A percentile compares a stretch with the other conserved stretches of the same genome.
Evolutionary conservation across 805 yeast species (phyloP).

Genomic region (Yamadazyma philogaea): DNA sequence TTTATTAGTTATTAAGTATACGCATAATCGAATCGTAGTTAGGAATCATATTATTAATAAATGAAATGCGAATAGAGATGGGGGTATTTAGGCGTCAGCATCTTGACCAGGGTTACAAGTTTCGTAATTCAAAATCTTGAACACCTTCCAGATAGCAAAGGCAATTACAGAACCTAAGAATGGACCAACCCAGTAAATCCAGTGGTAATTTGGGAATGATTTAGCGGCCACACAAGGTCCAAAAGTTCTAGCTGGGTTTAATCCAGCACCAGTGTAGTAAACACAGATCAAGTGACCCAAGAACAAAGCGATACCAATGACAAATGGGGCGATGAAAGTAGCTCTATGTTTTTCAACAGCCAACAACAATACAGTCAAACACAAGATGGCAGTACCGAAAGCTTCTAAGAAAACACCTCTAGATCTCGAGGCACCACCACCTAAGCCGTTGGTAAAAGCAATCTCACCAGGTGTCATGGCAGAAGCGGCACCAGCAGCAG

Average conservation of each 20-base stretch:
- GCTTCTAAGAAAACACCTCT: conserved; percentile 82
- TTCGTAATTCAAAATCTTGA: conserved; percentile 66
- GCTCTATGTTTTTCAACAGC: conserved; percentile 81
- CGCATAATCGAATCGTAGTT: too few relatives aligned
- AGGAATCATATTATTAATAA: too few relatives aligned
- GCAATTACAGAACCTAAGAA: conserved; percentile 67
- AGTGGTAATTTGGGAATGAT: conserved; percentile 77
- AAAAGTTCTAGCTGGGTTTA: conserved; percentile 85
- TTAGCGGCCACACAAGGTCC: conserved; percentile 77
- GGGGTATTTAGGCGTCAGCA: conserved; percentile 39
- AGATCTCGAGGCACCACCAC: conserved; percentile 66
- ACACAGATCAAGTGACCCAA: conserved; percentile 79
- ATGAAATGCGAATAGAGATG: not conserved
- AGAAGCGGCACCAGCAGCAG: conserved; percentile 85
- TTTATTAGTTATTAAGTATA: conserved; percentile 3
- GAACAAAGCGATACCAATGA: conserved; percentile 78
- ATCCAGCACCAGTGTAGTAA: conserved; percentile 86
- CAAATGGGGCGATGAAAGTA: conserved; percentile 76
- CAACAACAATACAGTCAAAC: conserved; percentile 73
- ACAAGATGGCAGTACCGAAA: conserved; percentile 70
- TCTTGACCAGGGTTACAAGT: conserved; percentile 63
- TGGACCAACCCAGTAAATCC: conserved; percentile 95
- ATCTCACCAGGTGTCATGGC: conserved; percentile 83
- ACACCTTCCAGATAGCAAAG: conserved; percentile 60
- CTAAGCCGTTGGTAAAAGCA: conserved; percentile 66